Percentiles rank a stretch among this genome's conserved stretches.
These are phyloP conservation scores for Trypanosomatidae sp. DNA, from an alignment of 208 protist species.

Conservation along the genomic window DNA sequence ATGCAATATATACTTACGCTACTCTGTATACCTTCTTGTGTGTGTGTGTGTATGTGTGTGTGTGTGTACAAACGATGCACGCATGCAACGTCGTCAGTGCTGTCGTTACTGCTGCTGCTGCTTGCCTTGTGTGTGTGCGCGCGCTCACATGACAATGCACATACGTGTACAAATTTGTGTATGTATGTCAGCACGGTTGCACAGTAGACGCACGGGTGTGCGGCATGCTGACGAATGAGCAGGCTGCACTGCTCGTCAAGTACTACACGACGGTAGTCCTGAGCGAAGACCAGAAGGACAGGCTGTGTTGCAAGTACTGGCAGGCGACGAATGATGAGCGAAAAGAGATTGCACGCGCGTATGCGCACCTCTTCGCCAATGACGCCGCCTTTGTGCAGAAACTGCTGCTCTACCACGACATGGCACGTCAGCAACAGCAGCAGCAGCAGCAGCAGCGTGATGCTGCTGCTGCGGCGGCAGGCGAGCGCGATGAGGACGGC, in stretches of 20 bases:
- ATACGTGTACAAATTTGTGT: no score
- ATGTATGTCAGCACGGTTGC: no score
- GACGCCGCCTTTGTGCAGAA: slow-evolving; percentile 64
- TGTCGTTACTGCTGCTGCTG: no score
- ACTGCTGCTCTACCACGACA: slow-evolving; percentile 47
- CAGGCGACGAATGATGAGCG: slow-evolving; percentile 43
- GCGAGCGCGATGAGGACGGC: background rate
- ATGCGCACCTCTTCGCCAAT: slow-evolving; percentile 46
- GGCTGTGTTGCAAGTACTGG: slow-evolving; percentile 63
- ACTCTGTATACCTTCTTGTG: no score
- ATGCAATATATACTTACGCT: no score
- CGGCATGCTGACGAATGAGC: slow-evolving; percentile 59
- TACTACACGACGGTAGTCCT: slow-evolving; percentile 60
- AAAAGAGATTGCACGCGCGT: slow-evolving; percentile 48
- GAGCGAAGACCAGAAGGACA: slow-evolving; percentile 36
- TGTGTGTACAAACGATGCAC: no score
- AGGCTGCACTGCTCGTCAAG: slow-evolving; percentile 38
- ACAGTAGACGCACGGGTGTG: no score
- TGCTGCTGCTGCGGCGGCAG: background rate
- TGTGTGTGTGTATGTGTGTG: no score
- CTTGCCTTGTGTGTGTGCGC: no score
- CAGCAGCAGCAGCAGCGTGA: background rate
- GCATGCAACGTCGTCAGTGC: no score
- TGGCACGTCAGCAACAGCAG: background rate
- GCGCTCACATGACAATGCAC: no score